phyloP scores from a whole-genome alignment of 73 alveolate species.

The Paramecium octaurelia region DNA sequence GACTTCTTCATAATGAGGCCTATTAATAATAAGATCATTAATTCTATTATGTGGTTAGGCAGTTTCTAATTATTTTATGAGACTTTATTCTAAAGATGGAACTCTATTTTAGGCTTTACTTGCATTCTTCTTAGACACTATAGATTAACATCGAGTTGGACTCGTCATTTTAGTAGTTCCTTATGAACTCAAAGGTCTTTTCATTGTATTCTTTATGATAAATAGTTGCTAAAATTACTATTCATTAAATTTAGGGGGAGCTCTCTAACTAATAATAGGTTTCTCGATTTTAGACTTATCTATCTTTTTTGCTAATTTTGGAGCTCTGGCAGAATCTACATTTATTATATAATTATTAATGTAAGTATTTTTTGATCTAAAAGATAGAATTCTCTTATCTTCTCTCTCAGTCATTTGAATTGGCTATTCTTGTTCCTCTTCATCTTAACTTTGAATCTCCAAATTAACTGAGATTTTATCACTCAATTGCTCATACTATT shows the following conservation, averaged over 20 bases:
- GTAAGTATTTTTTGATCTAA: not conserved
- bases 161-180: not conserved
- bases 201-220: not conserved
- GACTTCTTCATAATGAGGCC: not conserved
- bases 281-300: not conserved
- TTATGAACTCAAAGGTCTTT: not conserved
- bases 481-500: not conserved
- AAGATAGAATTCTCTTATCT: not conserved
- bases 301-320: not conserved
- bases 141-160: not conserved
- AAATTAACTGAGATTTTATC: not conserved
- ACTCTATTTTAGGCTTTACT: not conserved
- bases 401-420: not conserved
- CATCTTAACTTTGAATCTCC: not conserved
- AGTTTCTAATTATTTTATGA: not conserved
- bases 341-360: not conserved
- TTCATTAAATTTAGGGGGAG: not conserved
- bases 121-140: not conserved
- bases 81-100: not conserved
- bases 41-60: not conserved
- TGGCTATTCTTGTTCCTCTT: not conserved
- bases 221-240: not conserved
- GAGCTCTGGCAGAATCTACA: conserved; percentile 19
- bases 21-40: not conserved
- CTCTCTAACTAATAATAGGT: not conserved